Base-by-base conservation (phyloP, 148 eudicot genomes). In the Fagopyrum tataricum region DNA sequence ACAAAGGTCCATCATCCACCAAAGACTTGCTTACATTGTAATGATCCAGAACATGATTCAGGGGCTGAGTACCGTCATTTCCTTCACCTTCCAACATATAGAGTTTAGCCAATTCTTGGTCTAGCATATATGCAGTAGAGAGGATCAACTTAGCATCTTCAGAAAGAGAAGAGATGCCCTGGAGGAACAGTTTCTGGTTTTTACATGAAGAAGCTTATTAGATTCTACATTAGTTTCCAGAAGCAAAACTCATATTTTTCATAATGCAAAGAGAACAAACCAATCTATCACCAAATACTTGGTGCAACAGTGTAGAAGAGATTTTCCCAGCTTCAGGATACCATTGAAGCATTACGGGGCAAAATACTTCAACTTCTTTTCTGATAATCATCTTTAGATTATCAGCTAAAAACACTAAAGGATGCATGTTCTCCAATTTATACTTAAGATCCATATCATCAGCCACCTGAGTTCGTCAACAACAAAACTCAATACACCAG, bases 111-210 rank as follows among this genome's bases (percentile, higher is more conserved):
- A 93, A 77, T 74, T 80, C 71, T 52, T 56, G 84, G 80, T 93
- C 97, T 82, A 93, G 85, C 71, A 59, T 73, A 83, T 78, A 79
- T 44, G 96, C 92, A 79, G 94, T 89, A 79, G 98, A 77, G 79
- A 93, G 92, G 81, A 93, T 92, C 79, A 62, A 71, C 73, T 75
- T 90, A 64, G 78, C 92, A 75, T 89, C 97, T 81, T 89, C 90
- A 75, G 90, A 82, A 79, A 91, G 86, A 82, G 80, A 64, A 67
- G 95, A 86, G 47, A 84, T 74, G 74, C 80, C 88, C 76, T 80
- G 74, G 42, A 90, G 79, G 70, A 86, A 91, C 62, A 94, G 90
- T 79, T 78, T 84, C 98, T 93, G 74, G 77, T 68, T 71, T 47
- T 6, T 69, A 56, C 4, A 72, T 39, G 68, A 64, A 74, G 4